phyloP scores from a whole-genome alignment of 148 eudicot genomes.

The Beta vulgaris region DNA sequence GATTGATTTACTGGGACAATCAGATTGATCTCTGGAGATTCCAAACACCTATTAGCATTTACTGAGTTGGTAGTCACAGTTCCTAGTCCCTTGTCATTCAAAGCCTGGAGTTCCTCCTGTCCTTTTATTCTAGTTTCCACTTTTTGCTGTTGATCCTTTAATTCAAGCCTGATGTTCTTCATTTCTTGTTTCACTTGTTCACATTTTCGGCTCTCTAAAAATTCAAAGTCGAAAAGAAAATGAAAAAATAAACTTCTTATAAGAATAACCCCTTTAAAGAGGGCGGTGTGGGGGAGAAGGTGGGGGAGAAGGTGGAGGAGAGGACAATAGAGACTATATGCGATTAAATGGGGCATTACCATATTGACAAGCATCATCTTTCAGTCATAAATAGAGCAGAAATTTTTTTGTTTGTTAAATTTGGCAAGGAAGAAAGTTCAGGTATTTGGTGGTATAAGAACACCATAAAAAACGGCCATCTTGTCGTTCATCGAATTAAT shows the following conservation, averaged over 20 bases:
- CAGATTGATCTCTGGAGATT: neutral
- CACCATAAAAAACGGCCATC: neutral
- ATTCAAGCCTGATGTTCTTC: conserved; percentile 18
- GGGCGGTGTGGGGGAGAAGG: too few species aligned
- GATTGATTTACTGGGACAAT: neutral
- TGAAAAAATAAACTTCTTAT: neutral
- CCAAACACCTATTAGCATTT: neutral
- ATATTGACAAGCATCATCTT: neutral
- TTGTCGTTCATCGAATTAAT: neutral
- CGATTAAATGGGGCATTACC: neutral
- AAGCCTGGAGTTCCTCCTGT: conserved; percentile 6
- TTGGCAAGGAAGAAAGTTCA: too few species aligned
- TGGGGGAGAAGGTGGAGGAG: neutral
- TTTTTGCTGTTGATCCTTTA: conserved; percentile 16
- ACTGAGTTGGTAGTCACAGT: neutral
- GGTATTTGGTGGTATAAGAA: neutral
- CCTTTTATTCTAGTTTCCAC: neutral
- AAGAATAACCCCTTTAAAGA: too few species aligned
- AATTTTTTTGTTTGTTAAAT: too few species aligned
- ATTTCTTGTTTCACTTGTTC: conserved; percentile 22
- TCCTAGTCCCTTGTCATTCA: neutral
- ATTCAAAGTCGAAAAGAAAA: neutral
- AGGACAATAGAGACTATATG: neutral
- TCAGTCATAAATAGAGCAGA: neutral
- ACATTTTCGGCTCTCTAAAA: conserved; percentile 17